A percentile compares a stretch with the other conserved stretches of the same genome.
phyloP scores from a whole-genome alignment of 257 asterid species.

The Fraxinus excelsior region DNA sequence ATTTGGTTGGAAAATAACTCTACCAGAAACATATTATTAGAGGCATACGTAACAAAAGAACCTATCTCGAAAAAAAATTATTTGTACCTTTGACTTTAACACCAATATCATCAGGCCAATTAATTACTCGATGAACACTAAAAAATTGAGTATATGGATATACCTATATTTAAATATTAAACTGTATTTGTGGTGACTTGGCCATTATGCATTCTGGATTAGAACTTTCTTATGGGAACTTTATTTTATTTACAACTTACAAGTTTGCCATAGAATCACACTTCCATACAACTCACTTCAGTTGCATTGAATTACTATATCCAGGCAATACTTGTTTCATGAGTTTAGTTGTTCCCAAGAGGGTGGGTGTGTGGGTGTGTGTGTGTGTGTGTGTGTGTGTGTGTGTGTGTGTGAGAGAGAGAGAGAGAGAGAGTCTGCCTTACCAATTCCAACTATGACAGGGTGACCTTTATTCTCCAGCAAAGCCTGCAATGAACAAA shows the following conservation, averaged over 20 bases:
- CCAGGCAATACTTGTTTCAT: slow-evolving; percentile 6
- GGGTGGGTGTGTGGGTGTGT: background rate
- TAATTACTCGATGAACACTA: background rate
- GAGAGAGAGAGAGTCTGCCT: slow-evolving; percentile 27
- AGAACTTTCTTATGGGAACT: background rate
- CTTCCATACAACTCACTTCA: slow-evolving; percentile 2
- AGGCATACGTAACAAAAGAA: background rate
- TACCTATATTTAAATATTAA: too few species aligned
- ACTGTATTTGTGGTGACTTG: background rate
- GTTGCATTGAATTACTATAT: slow-evolving; percentile 15
- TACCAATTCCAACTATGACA: slow-evolving; percentile 97
- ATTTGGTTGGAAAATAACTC: background rate
- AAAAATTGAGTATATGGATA: background rate
- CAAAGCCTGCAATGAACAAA: slow-evolving; percentile 68
- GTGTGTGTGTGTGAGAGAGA: background rate
- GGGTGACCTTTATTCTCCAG: slow-evolving; percentile 96
- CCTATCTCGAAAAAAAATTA: background rate
- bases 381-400: too few species aligned
- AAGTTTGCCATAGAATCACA: background rate
- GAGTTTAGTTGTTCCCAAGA: background rate
- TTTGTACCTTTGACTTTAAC: background rate
- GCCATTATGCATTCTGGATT: background rate
- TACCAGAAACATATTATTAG: background rate
- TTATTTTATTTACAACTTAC: background rate
- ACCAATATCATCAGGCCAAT: background rate